Evolutionary conservation across 2,329 filamentous ascomycete species (phyloP).

Genomic region (Ascochyta lentis): DNA sequence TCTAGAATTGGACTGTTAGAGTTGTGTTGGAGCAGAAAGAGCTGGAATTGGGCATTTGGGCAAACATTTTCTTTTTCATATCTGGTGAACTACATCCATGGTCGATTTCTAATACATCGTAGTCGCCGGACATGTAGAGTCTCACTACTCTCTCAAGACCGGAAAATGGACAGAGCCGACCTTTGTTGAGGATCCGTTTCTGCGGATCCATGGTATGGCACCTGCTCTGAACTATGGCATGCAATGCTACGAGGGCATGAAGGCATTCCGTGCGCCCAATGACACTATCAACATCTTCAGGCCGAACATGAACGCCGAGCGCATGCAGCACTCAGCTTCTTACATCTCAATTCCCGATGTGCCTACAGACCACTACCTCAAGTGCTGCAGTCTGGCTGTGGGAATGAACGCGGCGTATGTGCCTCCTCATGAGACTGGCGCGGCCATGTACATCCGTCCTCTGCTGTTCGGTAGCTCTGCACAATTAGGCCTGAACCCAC

Average conservation of each 20-base stretch:
- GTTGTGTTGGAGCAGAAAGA: background rate
- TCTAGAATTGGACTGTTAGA: background rate
- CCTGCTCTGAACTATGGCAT: constrained; percentile 94
- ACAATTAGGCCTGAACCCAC: constrained; percentile 83
- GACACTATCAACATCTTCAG: constrained; percentile 86
- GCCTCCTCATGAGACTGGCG: constrained; percentile 85
- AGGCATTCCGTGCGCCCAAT: constrained; percentile 83
- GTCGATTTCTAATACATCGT: constrained; percentile 9
- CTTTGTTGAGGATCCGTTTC: constrained; percentile 82
- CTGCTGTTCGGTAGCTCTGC: constrained; percentile 86
- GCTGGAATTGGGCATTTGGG: background rate
- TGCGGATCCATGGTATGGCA: constrained; percentile 93
- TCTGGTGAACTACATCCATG: background rate
- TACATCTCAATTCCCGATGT: constrained; percentile 85
- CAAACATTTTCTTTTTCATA: background rate
- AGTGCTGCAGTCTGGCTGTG: constrained; percentile 80
- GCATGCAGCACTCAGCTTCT: constrained; percentile 83
- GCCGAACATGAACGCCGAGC: constrained; percentile 80
- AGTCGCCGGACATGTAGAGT: constrained; percentile 96
- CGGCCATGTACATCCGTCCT: constrained; percentile 91
- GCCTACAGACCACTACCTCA: constrained; percentile 76
- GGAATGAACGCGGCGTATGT: constrained; percentile 89
- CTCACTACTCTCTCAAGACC: constrained; percentile 76
- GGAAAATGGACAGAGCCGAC: constrained; percentile 78
- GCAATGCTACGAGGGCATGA: constrained; percentile 98